These are phyloP conservation scores for Tetrapisispora phaffii DNA, from an alignment of 805 yeast genomes.

Conservation along the genomic window DNA sequence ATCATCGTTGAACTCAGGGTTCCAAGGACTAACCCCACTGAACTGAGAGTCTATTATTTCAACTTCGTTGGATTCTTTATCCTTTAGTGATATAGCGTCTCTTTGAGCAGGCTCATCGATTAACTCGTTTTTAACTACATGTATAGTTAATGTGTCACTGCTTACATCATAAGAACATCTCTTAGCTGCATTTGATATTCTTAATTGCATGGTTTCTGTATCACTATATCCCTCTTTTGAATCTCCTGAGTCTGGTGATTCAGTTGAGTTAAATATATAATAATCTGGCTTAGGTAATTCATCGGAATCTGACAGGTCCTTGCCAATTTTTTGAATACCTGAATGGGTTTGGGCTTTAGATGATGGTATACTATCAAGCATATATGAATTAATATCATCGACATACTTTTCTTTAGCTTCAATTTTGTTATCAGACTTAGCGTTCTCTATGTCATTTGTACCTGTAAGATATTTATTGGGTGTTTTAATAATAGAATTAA, in stretches of 20 bases:
- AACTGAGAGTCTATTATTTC: background rate
- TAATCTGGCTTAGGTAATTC: background rate
- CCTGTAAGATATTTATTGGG: slow-evolving; percentile 3
- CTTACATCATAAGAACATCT: background rate
- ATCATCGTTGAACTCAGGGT: background rate
- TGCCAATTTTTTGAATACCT: background rate
- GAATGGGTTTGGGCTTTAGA: background rate
- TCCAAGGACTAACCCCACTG: background rate
- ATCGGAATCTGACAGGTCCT: background rate
- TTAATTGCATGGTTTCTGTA: background rate
- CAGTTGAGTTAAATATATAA: background rate
- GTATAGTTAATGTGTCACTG: background rate
- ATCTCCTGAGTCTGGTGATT: background rate
- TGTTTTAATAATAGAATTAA: slow-evolving; percentile 3
- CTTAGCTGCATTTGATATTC: background rate
- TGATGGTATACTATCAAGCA: background rate
- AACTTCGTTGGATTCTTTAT: background rate
- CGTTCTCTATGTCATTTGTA: background rate
- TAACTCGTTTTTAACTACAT: background rate
- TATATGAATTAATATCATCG: background rate
- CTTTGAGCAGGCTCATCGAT: background rate
- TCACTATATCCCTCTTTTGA: background rate
- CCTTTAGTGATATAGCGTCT: background rate
- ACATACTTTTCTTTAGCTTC: background rate
- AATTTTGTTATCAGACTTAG: background rate